Evolutionary conservation across 176 grass and related monocot genomes (phyloP).

Genomic region (Pharus latifolius): DNA sequence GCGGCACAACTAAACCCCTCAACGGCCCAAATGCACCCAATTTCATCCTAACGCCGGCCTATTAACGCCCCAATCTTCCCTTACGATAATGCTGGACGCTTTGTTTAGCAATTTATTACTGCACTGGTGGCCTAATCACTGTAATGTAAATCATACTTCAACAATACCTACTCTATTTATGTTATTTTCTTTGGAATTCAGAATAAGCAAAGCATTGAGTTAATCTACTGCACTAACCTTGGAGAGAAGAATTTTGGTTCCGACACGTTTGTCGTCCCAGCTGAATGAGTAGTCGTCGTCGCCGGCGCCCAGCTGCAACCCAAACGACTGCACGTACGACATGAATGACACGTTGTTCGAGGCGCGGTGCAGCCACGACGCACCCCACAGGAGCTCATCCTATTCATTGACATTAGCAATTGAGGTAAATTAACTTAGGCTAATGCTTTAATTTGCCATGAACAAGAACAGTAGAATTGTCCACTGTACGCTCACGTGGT

Average conservation of each 20-base stretch:
- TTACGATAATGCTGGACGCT: too few species aligned
- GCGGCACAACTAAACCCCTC: too few species aligned
- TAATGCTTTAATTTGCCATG: too few species aligned
- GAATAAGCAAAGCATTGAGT: too few species aligned
- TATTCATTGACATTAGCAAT: background rate
- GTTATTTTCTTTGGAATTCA: too few species aligned
- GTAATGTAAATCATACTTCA: too few species aligned
- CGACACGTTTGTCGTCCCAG: constrained; percentile 84
- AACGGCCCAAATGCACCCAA: too few species aligned
- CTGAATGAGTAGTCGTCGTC: constrained; percentile 80
- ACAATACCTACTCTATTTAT: too few species aligned
- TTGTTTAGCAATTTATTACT: too few species aligned
- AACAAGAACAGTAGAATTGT: background rate
- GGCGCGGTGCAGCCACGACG: constrained; percentile 81
- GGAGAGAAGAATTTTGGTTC: constrained; percentile 67
- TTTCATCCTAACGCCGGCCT: too few species aligned
- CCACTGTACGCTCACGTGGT: constrained; percentile 30
- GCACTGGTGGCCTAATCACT: too few species aligned
- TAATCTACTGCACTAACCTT: constrained; percentile 22
- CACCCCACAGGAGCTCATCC: constrained; percentile 90
- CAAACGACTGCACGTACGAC: constrained; percentile 55
- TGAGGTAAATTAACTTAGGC: background rate
- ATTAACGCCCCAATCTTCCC: too few species aligned
- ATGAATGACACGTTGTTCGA: constrained; percentile 63
- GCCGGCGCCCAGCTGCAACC: constrained; percentile 41